Evolutionary conservation across 768 basidiomycete species (phyloP).

Genomic region (Mycena filopes): DNA sequence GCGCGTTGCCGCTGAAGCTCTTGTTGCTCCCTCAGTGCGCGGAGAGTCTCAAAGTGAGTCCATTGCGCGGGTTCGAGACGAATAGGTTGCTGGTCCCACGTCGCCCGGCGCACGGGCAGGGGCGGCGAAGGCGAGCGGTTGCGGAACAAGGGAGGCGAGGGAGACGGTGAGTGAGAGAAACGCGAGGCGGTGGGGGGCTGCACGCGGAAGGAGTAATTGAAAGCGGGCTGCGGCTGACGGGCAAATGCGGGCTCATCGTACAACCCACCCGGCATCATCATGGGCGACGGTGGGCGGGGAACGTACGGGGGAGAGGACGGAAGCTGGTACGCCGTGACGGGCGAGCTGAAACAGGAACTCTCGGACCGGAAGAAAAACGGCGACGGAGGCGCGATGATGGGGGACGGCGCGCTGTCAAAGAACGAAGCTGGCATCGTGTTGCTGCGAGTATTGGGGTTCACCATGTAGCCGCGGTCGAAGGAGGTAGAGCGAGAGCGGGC

Average conservation of each 20-base stretch:
- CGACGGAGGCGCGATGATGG: slow-evolving; percentile 33
- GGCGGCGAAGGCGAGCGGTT: slow-evolving; percentile 25
- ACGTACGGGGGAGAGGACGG: slow-evolving; percentile 9
- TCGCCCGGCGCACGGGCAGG: slow-evolving; percentile 3
- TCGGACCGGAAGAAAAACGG: slow-evolving; percentile 37
- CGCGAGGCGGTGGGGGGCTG: slow-evolving; percentile 26
- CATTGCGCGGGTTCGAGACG: not conserved
- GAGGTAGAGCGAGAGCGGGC: slow-evolving; percentile 25
- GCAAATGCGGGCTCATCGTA: slow-evolving; percentile 29
- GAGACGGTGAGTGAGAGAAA: slow-evolving; percentile 34
- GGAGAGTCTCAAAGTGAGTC: not conserved
- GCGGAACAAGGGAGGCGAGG: slow-evolving; percentile 29
- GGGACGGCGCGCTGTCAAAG: slow-evolving; percentile 22
- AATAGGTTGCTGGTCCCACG: slow-evolving; percentile 4
- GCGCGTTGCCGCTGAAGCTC: not conserved
- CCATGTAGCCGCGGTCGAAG: slow-evolving; percentile 34
- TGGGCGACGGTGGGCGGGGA: slow-evolving; percentile 27
- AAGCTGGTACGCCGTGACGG: slow-evolving; percentile 16
- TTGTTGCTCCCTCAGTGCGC: not conserved
- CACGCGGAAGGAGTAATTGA: not conserved
- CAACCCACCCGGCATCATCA: slow-evolving; percentile 36
- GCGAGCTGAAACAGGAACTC: slow-evolving; percentile 32
- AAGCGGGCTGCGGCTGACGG: slow-evolving; percentile 25
- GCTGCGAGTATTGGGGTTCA: slow-evolving; percentile 31
- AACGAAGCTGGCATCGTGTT: slow-evolving; percentile 32